Evolutionary conservation across 73 alveolate species (phyloP), one percentile per base, ranked within the genome.

Genomic region (Effrenium voratum): DNA sequence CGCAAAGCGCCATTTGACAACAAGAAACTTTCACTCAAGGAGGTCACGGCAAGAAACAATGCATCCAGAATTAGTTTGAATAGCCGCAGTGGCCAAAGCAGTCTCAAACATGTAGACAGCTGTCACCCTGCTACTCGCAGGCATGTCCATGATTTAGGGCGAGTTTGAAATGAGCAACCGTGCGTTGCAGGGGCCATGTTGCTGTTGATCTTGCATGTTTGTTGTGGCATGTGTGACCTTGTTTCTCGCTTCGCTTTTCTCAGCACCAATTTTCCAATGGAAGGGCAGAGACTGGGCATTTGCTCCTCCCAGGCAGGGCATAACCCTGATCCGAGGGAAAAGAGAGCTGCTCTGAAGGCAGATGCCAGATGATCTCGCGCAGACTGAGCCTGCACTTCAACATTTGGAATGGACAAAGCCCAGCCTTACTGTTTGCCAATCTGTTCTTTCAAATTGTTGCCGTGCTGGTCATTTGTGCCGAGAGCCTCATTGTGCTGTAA

Each of bases 361-460:
- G 85, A 88, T 88, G 95, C 84, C 95, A 40, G 94, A 86, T 52
- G 73, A 63, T 70, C 46, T 73, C 34, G 50, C 82, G 45, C 94
- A 40, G n/a, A 16, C 86, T 45, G 95, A 88, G 40, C 86, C 44
- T 46, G 92, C 46, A 26, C 73, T 88, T 34, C 84, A 47, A n/a
- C 95, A 88, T 50, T 44, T 88, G 95, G 95, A 88, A 41, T 88
- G 95, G 95, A 88, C 68, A 45, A 88, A 52, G 95, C 73, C 45
- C 34, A n/a, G n/a, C n/a, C n/a, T n/a, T n/a, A n/a, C n/a, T n/a
- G n/a, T n/a, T n/a, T n/a, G n/a, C n/a, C n/a, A n/a, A n/a, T n/a
- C n/a, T n/a, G n/a, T n/a, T n/a, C n/a, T n/a, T n/a, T n/a, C n/a
- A n/a, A n/a, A n/a, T n/a, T n/a, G n/a, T n/a, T n/a, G n/a, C n/a